These are phyloP conservation scores for Phytophthora palmivora DNA, from an alignment of 352 stramenopile species.

Conservation along the genomic window DNA sequence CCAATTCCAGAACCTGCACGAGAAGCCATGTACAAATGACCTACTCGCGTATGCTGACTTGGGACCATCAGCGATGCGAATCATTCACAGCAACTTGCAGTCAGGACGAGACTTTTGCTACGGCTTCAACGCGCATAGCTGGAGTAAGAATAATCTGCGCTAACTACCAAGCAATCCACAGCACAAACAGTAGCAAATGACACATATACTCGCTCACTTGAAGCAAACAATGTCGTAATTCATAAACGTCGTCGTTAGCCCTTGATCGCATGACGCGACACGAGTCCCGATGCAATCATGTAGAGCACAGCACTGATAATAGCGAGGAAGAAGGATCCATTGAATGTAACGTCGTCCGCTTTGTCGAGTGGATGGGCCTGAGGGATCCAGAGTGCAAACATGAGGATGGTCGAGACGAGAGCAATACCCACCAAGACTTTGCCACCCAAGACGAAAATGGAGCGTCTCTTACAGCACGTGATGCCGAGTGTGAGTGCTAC, in stretches of 20 bases:
- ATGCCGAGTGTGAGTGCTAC: constrained; percentile 61
- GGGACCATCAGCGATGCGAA: constrained; percentile 40
- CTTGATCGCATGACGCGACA: constrained; percentile 39
- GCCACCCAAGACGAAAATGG: constrained; percentile 54
- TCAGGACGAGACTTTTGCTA: constrained; percentile 40
- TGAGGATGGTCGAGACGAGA: constrained; percentile 54
- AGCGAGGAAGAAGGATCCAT: constrained; percentile 62
- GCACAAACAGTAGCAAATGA: too few relatives aligned
- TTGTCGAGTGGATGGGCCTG: constrained; percentile 62
- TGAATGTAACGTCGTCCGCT: constrained; percentile 63
- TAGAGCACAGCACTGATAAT: constrained; percentile 60
- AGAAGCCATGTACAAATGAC: constrained; percentile 43
- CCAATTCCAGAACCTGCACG: constrained; percentile 53
- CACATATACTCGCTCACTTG: too few relatives aligned
- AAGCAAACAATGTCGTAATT: neutral
- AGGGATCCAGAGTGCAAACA: constrained; percentile 66
- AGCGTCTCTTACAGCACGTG: constrained; percentile 79
- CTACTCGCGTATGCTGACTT: constrained; percentile 62
- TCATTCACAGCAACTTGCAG: constrained; percentile 57
- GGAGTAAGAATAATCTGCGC: constrained; percentile 29
- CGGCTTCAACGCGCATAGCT: constrained; percentile 46
- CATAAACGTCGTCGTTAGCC: neutral
- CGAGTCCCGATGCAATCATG: constrained; percentile 42
- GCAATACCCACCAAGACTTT: constrained; percentile 55
- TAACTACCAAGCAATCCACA: too few relatives aligned